Evolutionary conservation across 2,329 filamentous ascomycete species (phyloP).

Genomic region (Aspergillus puulaauensis): DNA sequence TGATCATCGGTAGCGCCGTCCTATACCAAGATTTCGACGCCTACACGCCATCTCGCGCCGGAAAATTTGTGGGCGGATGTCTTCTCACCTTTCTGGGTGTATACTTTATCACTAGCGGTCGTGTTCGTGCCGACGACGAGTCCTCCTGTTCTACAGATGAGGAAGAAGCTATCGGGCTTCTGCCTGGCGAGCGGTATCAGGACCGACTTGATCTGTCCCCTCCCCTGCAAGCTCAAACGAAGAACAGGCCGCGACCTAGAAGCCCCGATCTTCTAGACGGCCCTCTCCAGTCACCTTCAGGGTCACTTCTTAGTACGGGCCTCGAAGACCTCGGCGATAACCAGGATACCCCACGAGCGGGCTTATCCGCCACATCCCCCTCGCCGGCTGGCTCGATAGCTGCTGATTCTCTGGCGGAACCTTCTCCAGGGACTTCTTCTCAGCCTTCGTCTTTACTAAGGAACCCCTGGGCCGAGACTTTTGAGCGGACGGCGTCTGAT

Average conservation of each 20-base stretch:
- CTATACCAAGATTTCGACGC: slow-evolving; percentile 94
- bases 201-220: slow-evolving; percentile 34
- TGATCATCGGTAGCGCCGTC: slow-evolving; percentile 90
- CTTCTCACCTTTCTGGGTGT: slow-evolving; percentile 91
- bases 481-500: slow-evolving; percentile 23
- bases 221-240: slow-evolving; percentile 16
- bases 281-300: slow-evolving; percentile 27
- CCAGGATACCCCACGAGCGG: slow-evolving; percentile 32
- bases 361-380: slow-evolving; percentile 31
- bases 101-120: slow-evolving; percentile 91
- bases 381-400: slow-evolving; percentile 35
- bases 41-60: slow-evolving; percentile 68
- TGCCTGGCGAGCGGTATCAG: slow-evolving; percentile 38
- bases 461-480: slow-evolving; percentile 40
- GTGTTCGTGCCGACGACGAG: slow-evolving; percentile 58
- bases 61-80: slow-evolving; percentile 88
- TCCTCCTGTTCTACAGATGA: slow-evolving; percentile 66
- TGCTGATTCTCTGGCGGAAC: slow-evolving; percentile 29
- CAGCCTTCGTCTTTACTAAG: slow-evolving; percentile 36
- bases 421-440: slow-evolving; percentile 28
- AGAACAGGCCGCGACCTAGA: slow-evolving; percentile 17
- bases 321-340: slow-evolving; percentile 34
- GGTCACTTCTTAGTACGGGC: slow-evolving; percentile 34
- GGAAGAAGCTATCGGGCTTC: slow-evolving; percentile 51
- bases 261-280: slow-evolving; percentile 17